Evolutionary conservation across 176 grass and related monocot species (phyloP).

Genomic region (Raddia distichophylla): DNA sequence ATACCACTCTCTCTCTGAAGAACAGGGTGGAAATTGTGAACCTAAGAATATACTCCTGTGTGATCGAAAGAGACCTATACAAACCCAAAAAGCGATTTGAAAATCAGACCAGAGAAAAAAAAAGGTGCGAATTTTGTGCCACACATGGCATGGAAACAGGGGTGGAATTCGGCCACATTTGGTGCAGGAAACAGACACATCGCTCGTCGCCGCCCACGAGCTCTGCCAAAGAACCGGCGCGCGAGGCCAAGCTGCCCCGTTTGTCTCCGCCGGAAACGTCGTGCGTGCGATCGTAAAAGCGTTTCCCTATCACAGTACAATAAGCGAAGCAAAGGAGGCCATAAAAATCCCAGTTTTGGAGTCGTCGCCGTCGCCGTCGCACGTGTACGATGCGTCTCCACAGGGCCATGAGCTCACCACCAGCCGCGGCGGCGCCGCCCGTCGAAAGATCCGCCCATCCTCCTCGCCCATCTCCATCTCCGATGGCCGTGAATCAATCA

Average conservation of each 20-base stretch:
- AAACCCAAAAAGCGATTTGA: background rate
- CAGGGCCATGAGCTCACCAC: constrained; percentile 11
- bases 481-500: background rate
- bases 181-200: background rate
- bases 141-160: background rate
- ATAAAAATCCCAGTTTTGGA: too few species aligned
- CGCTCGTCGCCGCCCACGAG: background rate
- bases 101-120: background rate
- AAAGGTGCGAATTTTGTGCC: background rate
- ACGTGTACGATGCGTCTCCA: constrained; percentile 22
- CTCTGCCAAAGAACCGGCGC: background rate
- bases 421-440: background rate
- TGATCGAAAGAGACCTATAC: background rate
- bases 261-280: too few species aligned
- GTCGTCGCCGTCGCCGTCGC: too few species aligned
- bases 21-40: background rate
- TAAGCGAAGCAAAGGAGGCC: too few species aligned
- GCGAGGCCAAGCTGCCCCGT: background rate
- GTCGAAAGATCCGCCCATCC: background rate
- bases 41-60: background rate
- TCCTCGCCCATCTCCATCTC: background rate
- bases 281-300: too few species aligned
- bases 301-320: too few species aligned
- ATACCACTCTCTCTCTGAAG: background rate
- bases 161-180: background rate